phyloP scores from a whole-genome alignment of 2,329 filamentous ascomycete genomes.

The Diaporthe ampelina region DNA sequence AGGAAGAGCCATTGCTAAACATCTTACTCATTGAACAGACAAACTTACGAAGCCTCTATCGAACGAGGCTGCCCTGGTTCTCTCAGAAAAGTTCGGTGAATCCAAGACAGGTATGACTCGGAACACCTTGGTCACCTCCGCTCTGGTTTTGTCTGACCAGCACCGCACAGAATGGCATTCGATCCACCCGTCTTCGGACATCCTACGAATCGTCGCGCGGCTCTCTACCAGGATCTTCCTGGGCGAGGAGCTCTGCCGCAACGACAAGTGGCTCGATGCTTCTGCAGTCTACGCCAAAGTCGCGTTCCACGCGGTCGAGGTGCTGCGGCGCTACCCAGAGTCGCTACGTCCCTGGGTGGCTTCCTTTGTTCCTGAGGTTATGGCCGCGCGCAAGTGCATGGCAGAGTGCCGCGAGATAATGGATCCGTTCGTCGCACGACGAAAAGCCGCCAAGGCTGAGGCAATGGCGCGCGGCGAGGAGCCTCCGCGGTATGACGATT shows the following conservation, averaged over 20 bases:
- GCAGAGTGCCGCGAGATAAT: conserved; percentile 54
- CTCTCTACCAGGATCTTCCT: conserved; percentile 64
- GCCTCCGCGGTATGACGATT: conserved; percentile 10
- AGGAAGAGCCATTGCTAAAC: too few relatives aligned
- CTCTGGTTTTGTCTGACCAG: neutral
- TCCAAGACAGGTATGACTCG: neutral
- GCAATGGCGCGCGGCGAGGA: conserved; percentile 42
- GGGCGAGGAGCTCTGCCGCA: conserved; percentile 45
- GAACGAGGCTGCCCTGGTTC: neutral
- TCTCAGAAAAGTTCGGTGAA: neutral
- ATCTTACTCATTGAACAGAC: neutral
- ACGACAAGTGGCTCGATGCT: conserved; percentile 62
- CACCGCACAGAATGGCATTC: conserved; percentile 16
- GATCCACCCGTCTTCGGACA: neutral
- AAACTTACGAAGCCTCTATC: conserved; percentile 28
- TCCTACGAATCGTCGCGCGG: conserved; percentile 61
- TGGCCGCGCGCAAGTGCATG: conserved; percentile 53
- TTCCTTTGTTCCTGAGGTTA: conserved; percentile 57
- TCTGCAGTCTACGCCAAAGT: conserved; percentile 57
- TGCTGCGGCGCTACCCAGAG: conserved; percentile 58
- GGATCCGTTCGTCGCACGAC: conserved; percentile 50
- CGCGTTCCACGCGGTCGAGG: conserved; percentile 51
- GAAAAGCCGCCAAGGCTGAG: conserved; percentile 50
- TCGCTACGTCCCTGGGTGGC: conserved; percentile 58
- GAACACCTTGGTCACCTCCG: neutral